phyloP scores from a whole-genome alignment of 2,329 filamentous ascomycete species.

The Verticillium nubilum region DNA sequence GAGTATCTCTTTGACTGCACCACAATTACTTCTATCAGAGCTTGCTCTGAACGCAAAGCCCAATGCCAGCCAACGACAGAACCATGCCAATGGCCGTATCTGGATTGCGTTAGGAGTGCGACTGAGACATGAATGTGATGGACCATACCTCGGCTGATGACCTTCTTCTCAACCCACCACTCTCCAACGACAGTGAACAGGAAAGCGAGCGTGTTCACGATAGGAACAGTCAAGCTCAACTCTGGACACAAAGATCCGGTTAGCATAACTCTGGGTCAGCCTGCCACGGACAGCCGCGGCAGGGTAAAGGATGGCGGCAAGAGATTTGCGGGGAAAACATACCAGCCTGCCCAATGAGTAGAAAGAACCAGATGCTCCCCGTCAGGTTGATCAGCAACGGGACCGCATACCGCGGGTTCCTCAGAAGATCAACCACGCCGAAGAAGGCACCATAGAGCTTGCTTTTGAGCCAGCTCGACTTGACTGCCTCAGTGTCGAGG shows the following conservation, averaged over 20 bases:
- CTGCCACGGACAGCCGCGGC: neutral
- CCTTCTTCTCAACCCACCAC: conserved; percentile 90
- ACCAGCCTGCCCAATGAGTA: conserved; percentile 90
- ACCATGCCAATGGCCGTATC: conserved; percentile 82
- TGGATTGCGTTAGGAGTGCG: conserved; percentile 23
- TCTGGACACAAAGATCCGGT: conserved; percentile 50
- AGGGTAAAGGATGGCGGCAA: neutral
- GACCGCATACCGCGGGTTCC: conserved; percentile 77
- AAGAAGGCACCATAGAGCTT: conserved; percentile 64
- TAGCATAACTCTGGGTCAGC: neutral
- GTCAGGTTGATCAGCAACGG: conserved; percentile 85
- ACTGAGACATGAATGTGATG: neutral
- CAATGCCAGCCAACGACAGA: conserved; percentile 75
- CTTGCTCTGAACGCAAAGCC: conserved; percentile 72
- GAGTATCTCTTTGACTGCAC: neutral
- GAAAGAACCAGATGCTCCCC: conserved; percentile 93
- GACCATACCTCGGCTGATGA: conserved; percentile 70
- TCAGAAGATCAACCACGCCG: conserved; percentile 70
- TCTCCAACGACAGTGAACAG: conserved; percentile 94
- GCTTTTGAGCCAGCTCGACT: conserved; percentile 54
- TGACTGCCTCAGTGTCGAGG: conserved; percentile 44
- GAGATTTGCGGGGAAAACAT: conserved; percentile 28
- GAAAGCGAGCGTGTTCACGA: conserved; percentile 91
- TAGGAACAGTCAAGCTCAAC: conserved; percentile 86
- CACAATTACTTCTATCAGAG: neutral